These are phyloP conservation scores for Thermochaetoides thermophila DNA, from an alignment of 495 filamentous ascomycete species.

Conservation along the genomic window DNA sequence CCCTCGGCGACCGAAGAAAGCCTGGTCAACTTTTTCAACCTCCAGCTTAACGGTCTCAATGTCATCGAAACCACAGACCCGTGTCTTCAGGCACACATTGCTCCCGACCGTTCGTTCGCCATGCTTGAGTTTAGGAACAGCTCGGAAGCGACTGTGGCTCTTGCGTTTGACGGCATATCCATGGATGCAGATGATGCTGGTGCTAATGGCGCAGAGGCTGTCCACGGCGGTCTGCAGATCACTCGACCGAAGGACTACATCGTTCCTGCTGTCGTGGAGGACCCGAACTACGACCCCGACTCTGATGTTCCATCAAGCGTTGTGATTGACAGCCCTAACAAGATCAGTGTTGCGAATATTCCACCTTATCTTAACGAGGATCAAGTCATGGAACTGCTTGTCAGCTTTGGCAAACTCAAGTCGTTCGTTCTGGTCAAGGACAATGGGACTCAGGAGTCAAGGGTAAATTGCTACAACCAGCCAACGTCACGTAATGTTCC, in stretches of 20 bases:
- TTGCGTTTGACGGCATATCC: conserved; percentile 76
- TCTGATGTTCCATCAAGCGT: conserved; percentile 49
- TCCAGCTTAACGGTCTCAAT: conserved; percentile 87
- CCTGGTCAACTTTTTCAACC: conserved; percentile 79
- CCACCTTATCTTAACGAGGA: conserved; percentile 78
- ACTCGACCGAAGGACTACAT: conserved; percentile 96
- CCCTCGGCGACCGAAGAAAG: conserved; percentile 49
- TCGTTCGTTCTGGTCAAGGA: conserved; percentile 88
- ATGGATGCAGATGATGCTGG: conserved; percentile 62
- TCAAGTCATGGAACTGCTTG: conserved; percentile 76
- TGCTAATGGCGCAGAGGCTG: conserved; percentile 38
- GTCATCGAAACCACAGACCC: conserved; percentile 73
- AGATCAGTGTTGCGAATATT: conserved; percentile 84
- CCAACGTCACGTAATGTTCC: too few species aligned
- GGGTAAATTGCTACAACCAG: conserved; percentile 62
- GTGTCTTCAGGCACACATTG: conserved; percentile 70
- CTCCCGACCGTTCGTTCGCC: conserved; percentile 63
- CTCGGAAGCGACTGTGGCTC: conserved; percentile 75
- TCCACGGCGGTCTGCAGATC: conserved; percentile 53
- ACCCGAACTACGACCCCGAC: conserved; percentile 61
- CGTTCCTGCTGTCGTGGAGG: conserved; percentile 66
- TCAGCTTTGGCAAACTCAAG: conserved; percentile 84
- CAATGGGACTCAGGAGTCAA: conserved; percentile 65
- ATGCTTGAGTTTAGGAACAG: conserved; percentile 82
- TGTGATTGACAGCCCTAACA: conserved; percentile 85